These are phyloP conservation scores for Cladosporium oxysporum DNA, from an alignment of 2,329 filamentous ascomycete species.

Conservation along the genomic window DNA sequence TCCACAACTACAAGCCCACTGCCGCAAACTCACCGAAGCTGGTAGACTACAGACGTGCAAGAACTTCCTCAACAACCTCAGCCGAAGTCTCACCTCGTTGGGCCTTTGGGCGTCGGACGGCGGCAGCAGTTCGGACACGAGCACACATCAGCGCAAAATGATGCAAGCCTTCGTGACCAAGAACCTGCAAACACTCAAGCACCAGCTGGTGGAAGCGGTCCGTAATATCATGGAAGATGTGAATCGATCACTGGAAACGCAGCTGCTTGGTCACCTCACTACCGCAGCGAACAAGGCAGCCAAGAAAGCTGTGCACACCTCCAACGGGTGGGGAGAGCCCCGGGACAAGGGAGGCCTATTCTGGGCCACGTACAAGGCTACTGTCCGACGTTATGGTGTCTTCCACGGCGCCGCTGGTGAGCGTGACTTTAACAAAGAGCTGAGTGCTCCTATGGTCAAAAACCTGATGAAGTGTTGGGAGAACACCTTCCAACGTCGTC, in stretches of 20 bases:
- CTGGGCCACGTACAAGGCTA: conserved; percentile 59
- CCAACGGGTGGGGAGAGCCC: conserved; percentile 41
- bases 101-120: conserved; percentile 52
- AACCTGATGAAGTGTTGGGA: conserved; percentile 47
- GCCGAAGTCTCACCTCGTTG: conserved; percentile 56
- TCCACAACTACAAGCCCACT: conserved; percentile 60
- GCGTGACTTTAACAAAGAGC: conserved; percentile 46
- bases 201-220: conserved; percentile 46
- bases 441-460: conserved; percentile 43
- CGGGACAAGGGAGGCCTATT: conserved; percentile 48
- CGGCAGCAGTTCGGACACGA: conserved; percentile 44
- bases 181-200: conserved; percentile 44
- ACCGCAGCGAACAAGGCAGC: conserved; percentile 44
- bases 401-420: conserved; percentile 44
- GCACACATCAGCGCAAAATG: conserved; percentile 41
- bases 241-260: conserved; percentile 43
- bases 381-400: conserved; percentile 53
- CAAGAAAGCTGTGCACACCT: conserved; percentile 38
- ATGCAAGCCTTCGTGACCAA: conserved; percentile 43
- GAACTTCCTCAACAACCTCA: conserved; percentile 54
- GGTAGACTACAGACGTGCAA: conserved; percentile 48
- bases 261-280: conserved; percentile 51
- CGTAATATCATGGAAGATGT: conserved; percentile 43
- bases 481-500: conserved; percentile 43
- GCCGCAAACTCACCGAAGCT: conserved; percentile 57